A percentile compares a stretch with the other conserved stretches of the same genome.
These are phyloP conservation scores for Ophiocordyceps camponoti-rufipedis DNA, from an alignment of 2,329 filamentous ascomycete species.

Conservation along the genomic window DNA sequence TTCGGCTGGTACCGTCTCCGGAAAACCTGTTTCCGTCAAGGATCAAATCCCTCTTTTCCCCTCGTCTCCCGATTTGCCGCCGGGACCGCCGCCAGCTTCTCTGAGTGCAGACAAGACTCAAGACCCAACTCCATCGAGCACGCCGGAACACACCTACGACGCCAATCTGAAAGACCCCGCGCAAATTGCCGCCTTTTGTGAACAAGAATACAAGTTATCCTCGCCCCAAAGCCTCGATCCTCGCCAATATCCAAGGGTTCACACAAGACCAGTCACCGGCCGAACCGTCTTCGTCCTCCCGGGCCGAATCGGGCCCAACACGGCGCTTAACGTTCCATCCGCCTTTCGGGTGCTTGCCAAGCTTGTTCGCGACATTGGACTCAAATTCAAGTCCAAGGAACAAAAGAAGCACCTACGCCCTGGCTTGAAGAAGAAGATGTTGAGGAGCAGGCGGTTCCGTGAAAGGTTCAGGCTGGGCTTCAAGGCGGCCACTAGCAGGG, in stretches of 20 bases:
- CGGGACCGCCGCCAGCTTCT: background rate
- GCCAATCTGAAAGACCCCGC: background rate
- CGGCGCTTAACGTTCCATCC: constrained; percentile 21
- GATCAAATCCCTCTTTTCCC: background rate
- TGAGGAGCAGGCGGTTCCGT: constrained; percentile 51
- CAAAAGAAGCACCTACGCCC: constrained; percentile 61
- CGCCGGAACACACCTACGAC: background rate
- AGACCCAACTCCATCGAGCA: background rate
- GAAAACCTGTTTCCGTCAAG: background rate
- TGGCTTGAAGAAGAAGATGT: constrained; percentile 61
- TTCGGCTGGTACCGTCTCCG: background rate
- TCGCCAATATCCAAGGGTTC: constrained; percentile 10
- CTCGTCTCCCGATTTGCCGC: background rate
- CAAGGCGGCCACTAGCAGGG: constrained; percentile 41
- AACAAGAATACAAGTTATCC: background rate
- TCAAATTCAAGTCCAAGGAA: constrained; percentile 32
- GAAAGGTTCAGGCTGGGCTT: constrained; percentile 52
- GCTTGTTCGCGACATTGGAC: constrained; percentile 30
- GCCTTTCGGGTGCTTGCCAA: constrained; percentile 24
- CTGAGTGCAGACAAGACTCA: background rate
- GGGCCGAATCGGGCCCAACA: constrained; percentile 7
- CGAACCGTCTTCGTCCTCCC: constrained; percentile 20
- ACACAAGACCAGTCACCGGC: constrained; percentile 15
- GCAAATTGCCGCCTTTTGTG: background rate
- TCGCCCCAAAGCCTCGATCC: constrained; percentile 6